Conservation (phyloP, 2,329 filamentous ascomycete species). For the Colletotrichum destructivum region DNA sequence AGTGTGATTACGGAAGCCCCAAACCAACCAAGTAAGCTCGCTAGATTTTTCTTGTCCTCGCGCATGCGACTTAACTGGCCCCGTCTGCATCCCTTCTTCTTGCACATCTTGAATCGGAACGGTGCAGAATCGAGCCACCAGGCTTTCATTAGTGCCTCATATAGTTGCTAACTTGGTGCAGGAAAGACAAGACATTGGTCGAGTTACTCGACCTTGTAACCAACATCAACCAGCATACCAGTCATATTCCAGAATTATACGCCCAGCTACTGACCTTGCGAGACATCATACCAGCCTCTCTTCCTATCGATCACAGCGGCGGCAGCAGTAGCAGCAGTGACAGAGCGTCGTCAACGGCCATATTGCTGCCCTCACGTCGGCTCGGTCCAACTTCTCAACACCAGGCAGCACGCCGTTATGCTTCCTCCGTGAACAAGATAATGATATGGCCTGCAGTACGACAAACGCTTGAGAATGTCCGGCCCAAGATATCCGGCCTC, state of each 20-base stretch:
- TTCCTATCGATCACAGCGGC: constrained; percentile 3
- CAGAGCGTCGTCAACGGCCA: constrained; percentile 34
- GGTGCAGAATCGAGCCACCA: constrained; percentile 29
- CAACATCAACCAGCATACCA: constrained; percentile 63
- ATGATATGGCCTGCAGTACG: constrained; percentile 41
- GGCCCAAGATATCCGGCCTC: constrained; percentile 27
- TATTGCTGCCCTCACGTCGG: constrained; percentile 40
- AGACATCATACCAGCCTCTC: constrained; percentile 4
- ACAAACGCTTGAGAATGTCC: constrained; percentile 34
- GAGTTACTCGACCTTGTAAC: constrained; percentile 72
- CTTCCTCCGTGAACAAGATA: constrained; percentile 35
- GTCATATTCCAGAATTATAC: constrained; percentile 15
- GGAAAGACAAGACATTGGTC: constrained; percentile 74
- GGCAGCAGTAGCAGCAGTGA: constrained; percentile 18
- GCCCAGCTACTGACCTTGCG: constrained; percentile 4
- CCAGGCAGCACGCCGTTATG: constrained; percentile 28
- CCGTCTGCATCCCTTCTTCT: neutral
- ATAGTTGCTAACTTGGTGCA: constrained; percentile 46
- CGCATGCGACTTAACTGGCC: neutral
- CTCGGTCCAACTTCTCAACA: neutral
- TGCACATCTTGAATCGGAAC: neutral
- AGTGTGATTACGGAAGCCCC: constrained; percentile 72
- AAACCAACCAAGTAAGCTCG: constrained; percentile 73
- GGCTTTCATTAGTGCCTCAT: constrained; percentile 13
- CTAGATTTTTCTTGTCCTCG: neutral